Conservation (phyloP, 2,329 filamentous ascomycete species). For the Ceratocystis harringtonii region DNA sequence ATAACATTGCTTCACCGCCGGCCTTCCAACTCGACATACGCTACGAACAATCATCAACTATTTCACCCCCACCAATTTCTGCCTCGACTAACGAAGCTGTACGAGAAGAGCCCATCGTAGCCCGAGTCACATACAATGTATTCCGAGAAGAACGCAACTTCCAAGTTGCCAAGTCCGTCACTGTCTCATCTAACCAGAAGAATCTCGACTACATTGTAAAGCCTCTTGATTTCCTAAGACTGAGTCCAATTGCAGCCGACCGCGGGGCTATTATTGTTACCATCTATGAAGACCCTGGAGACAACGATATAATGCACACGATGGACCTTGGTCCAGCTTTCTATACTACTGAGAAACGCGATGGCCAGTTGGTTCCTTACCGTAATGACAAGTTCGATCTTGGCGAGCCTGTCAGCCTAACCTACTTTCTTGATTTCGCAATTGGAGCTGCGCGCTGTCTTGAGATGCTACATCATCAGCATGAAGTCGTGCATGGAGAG, state of each 20-base stretch:
- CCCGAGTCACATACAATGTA: constrained; percentile 67
- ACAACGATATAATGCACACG: constrained; percentile 54
- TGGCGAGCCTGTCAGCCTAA: constrained; percentile 49
- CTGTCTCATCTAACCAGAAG: constrained; percentile 50
- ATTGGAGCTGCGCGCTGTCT: constrained; percentile 75
- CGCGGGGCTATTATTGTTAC: constrained; percentile 58
- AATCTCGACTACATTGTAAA: constrained; percentile 61
- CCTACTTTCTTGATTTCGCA: constrained; percentile 76
- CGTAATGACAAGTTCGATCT: constrained; percentile 33
- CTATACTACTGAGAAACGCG: constrained; percentile 41
- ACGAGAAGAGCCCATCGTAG: constrained; percentile 54
- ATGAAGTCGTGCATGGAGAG: constrained; percentile 79
- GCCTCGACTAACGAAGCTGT: constrained; percentile 22
- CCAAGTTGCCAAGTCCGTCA: constrained; percentile 62
- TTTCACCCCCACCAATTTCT: constrained; percentile 24
- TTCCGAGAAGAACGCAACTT: constrained; percentile 77
- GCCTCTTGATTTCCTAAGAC: constrained; percentile 62
- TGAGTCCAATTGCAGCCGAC: constrained; percentile 54
- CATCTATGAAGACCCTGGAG: constrained; percentile 66
- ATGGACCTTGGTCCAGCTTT: constrained; percentile 67
- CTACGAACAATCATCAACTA: constrained; percentile 26
- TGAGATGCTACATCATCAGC: constrained; percentile 79
- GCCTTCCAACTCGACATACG: constrained; percentile 26
- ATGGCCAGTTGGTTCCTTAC: constrained; percentile 34
- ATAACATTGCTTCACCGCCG: constrained; percentile 21